A percentile compares a stretch with the other conserved stretches of the same genome.
phyloP scores from a whole-genome alignment of 169 alveolate species.

The Cryptosporidium felis region DNA sequence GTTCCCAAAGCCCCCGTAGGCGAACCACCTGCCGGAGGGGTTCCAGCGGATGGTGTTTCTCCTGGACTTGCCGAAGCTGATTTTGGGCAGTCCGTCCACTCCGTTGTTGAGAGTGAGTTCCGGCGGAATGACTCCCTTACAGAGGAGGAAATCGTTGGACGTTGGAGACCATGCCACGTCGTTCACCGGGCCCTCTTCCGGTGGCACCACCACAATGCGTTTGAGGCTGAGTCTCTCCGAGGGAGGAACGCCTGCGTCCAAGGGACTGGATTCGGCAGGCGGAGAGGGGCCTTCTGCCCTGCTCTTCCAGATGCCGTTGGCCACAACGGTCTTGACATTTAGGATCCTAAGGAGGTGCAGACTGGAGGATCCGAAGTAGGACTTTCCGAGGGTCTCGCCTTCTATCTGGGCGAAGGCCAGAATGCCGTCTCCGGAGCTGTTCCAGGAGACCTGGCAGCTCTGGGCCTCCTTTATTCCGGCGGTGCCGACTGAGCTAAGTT shows the following conservation, averaged over 20 bases:
- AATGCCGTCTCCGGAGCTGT: slow-evolving; percentile 7
- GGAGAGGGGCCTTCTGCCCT: neutral
- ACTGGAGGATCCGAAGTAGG: slow-evolving; percentile 65
- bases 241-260: neutral
- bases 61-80: slow-evolving; percentile 29
- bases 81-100: slow-evolving; percentile 28
- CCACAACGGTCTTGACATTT: slow-evolving; percentile 37
- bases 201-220: slow-evolving; percentile 39
- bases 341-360: slow-evolving; percentile 28
- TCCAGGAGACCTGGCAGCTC: slow-evolving; percentile 51
- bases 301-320: neutral
- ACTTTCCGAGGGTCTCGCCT: slow-evolving; percentile 62
- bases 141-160: slow-evolving; percentile 75
- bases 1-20: slow-evolving; percentile 77
- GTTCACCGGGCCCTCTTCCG: slow-evolving; percentile 73
- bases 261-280: neutral
- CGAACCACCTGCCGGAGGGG: slow-evolving; percentile 77
- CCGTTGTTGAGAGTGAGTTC: slow-evolving; percentile 68
- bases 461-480: slow-evolving; percentile 24
- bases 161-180: slow-evolving; percentile 79
- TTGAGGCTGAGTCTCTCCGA: slow-evolving; percentile 29
- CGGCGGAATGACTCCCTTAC: slow-evolving; percentile 76
- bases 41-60: slow-evolving; percentile 75
- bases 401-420: slow-evolving; percentile 49
- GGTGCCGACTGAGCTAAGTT: neutral